Conservation (phyloP, 306 rosid genomes). For the Senna tora region DNA sequence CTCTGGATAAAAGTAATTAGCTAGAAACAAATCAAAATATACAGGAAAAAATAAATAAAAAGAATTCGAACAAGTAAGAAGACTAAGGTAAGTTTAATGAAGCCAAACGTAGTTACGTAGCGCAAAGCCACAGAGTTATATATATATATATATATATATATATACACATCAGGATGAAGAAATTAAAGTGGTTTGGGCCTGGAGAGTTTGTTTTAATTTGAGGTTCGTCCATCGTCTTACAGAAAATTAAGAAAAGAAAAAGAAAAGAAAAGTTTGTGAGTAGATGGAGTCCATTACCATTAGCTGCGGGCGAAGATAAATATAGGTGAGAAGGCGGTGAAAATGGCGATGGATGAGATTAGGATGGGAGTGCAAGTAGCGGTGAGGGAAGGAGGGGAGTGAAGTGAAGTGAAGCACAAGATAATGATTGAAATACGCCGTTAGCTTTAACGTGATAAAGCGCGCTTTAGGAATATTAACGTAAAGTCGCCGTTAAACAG, state of each 20-base stretch:
- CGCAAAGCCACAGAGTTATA: neutral
- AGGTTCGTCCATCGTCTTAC: neutral
- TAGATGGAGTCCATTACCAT: conserved; percentile 33
- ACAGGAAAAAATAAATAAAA: too few species aligned
- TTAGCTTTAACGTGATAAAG: conserved; percentile 31
- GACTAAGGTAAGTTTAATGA: neutral
- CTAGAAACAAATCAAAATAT: neutral
- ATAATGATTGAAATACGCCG: conserved; percentile 45
- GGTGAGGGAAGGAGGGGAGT: neutral
- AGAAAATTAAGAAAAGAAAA: neutral
- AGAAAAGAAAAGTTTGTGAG: neutral
- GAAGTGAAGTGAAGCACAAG: conserved; percentile 5
- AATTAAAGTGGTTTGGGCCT: neutral
- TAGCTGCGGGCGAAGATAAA: neutral
- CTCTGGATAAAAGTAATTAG: neutral
- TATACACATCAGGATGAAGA: neutral
- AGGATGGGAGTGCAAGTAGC: neutral
- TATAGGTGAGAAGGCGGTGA: neutral
- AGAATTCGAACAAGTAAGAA: neutral
- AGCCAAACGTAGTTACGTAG: neutral
- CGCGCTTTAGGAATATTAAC: conserved; percentile 26
- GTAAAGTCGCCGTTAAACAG: conserved; percentile 38
- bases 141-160: too few species aligned
- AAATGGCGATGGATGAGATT: conserved; percentile 3
- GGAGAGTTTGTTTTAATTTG: neutral